A percentile compares a stretch with the other conserved stretches of the same genome.
Conservation (phyloP, 768 basidiomycete genomes). For the Chalciporus chontae region DNA sequence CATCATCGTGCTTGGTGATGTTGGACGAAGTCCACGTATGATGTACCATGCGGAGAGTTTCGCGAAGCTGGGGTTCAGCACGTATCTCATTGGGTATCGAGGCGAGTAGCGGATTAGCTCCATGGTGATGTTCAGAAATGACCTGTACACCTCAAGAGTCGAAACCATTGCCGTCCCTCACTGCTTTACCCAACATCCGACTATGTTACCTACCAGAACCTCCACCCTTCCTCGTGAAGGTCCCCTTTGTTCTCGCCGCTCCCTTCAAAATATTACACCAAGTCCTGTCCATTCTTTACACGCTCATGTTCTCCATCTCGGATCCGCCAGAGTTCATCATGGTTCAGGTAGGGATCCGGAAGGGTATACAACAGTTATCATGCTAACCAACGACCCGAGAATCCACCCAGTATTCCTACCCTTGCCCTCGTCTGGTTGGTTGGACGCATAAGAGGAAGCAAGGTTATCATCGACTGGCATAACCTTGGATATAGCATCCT, state of each 20-base stretch:
- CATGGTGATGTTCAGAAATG: not conserved
- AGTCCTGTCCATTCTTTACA: constrained; percentile 54
- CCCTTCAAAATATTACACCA: constrained; percentile 81
- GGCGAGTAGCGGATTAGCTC: constrained; percentile 46
- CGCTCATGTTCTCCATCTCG: constrained; percentile 56
- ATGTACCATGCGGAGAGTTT: constrained; percentile 98
- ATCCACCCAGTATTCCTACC: constrained; percentile 95
- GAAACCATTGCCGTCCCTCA: constrained; percentile 69
- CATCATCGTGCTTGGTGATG: constrained; percentile 90
- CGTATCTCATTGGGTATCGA: constrained; percentile 80
- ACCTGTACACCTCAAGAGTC: constrained; percentile 49
- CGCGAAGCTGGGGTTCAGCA: constrained; percentile 71
- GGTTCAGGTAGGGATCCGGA: constrained; percentile 66
- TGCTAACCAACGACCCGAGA: constrained; percentile 45
- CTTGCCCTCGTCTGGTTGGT: constrained; percentile 81
- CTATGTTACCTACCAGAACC: constrained; percentile 67
- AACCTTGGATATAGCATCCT: constrained; percentile 95
- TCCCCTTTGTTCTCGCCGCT: constrained; percentile 71
- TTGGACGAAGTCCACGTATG: constrained; percentile 95
- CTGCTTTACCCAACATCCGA: constrained; percentile 59
- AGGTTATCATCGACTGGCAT: constrained; percentile 98
- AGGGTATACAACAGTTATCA: not conserved
- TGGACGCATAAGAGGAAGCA: constrained; percentile 63
- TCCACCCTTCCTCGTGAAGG: constrained; percentile 44
- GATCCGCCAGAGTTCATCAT: constrained; percentile 81